Percentiles rank a stretch among this genome's conserved stretches.
Conservation (phyloP, 129 eudicot genomes). For the Flaveria brownii region DNA sequence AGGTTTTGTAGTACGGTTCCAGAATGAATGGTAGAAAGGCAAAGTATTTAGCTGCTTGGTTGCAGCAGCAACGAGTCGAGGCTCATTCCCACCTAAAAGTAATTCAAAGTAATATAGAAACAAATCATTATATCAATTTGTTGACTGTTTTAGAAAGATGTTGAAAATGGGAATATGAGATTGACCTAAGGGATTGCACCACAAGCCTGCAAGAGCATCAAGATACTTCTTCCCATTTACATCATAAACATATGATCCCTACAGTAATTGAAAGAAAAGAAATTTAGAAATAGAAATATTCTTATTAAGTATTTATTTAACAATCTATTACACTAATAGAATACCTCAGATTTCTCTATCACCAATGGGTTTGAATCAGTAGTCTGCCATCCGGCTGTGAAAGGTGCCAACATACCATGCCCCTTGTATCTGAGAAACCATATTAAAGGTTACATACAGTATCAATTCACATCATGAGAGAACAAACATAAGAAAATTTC, state of each 20-base stretch:
- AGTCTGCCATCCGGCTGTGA: conserved; percentile 91
- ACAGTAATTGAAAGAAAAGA: conserved; percentile 22
- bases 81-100: conserved; percentile 80
- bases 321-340: not conserved
- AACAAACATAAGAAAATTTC: too few species aligned
- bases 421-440: conserved; percentile 61
- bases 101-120: conserved; percentile 21
- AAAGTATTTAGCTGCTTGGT: conserved; percentile 72
- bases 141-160: conserved; percentile 5
- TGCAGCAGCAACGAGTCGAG: conserved; percentile 87
- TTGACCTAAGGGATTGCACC: conserved; percentile 87
- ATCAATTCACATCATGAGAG: not conserved
- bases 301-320: not conserved
- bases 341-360: conserved; percentile 68
- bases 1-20: conserved; percentile 94
- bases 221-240: conserved; percentile 79
- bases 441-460: not conserved
- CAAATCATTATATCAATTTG: not conserved
- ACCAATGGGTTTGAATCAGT: conserved; percentile 68
- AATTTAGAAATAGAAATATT: not conserved
- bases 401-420: conserved; percentile 94
- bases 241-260: conserved; percentile 93
- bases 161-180: not conserved
- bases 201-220: conserved; percentile 93
- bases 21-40: conserved; percentile 94